Evolutionary conservation across 1,139 yeast species (phyloP).

Genomic region (Pichia sp.): DNA sequence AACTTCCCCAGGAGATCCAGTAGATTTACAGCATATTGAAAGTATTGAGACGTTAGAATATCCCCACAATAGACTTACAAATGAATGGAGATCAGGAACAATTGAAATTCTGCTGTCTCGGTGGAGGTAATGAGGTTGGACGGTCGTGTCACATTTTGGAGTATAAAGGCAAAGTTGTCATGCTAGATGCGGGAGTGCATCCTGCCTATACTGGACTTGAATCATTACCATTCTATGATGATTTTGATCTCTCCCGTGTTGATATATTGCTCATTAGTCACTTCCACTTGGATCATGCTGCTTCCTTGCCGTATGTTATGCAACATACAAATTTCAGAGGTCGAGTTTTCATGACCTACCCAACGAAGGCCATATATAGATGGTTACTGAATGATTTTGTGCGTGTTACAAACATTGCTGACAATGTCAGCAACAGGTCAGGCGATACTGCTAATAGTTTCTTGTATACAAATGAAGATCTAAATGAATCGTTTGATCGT

Average conservation of each 20-base stretch:
- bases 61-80: too few species aligned
- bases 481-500: conserved; percentile 76
- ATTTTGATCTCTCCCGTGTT: conserved; percentile 80
- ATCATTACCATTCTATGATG: conserved; percentile 91
- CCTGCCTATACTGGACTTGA: conserved; percentile 91
- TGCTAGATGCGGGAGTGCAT: conserved; percentile 98
- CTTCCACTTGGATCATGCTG: conserved; percentile 97
- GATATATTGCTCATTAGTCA: conserved; percentile 86
- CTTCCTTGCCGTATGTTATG: conserved; percentile 96
- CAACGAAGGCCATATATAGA: conserved; percentile 94
- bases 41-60: too few species aligned
- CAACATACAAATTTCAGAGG: conserved; percentile 93
- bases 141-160: conserved; percentile 90
- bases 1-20: too few species aligned
- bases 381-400: conserved; percentile 95
- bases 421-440: conserved; percentile 30
- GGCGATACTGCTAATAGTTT: conserved; percentile 36
- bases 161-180: conserved; percentile 91
- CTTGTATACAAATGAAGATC: conserved; percentile 85
- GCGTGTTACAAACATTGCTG: conserved; percentile 73
- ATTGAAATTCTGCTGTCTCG: conserved; percentile 72
- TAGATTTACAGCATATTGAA: too few species aligned
- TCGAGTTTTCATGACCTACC: conserved; percentile 97
- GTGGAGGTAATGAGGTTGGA: conserved; percentile 99
- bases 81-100: conserved; percentile 12